Percentiles rank a stretch among this genome's conserved stretches.
Evolutionary conservation across 2,329 filamentous ascomycete species (phyloP).

Genomic region (Byssothecium circinans): DNA sequence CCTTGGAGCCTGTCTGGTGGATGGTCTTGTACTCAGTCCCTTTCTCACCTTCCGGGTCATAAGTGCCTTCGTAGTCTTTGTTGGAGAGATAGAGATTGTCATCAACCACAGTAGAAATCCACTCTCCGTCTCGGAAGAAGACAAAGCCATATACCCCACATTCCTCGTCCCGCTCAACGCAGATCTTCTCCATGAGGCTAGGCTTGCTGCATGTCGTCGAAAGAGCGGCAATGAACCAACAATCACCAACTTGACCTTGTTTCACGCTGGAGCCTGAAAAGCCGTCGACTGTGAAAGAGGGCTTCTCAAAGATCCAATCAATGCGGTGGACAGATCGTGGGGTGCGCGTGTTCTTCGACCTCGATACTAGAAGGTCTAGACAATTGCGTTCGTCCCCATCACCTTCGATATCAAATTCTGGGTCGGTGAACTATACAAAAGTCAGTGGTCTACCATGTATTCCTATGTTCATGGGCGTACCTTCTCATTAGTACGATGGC

Average conservation of each 20-base stretch:
- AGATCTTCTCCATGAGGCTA: constrained; percentile 70
- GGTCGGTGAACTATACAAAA: constrained; percentile 65
- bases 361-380: constrained; percentile 22
- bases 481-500: constrained; percentile 76
- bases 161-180: constrained; percentile 70
- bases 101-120: constrained; percentile 88
- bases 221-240: constrained; percentile 81
- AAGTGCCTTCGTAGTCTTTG: constrained; percentile 69
- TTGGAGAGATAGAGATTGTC: constrained; percentile 83
- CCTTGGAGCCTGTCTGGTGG: constrained; percentile 73
- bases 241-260: constrained; percentile 77
- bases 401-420: constrained; percentile 79
- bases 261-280: constrained; percentile 75
- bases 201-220: constrained; percentile 74
- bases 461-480: neutral
- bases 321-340: constrained; percentile 34
- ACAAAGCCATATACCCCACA: constrained; percentile 86
- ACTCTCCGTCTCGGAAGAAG: constrained; percentile 66
- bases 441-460: neutral
- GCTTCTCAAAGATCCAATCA: constrained; percentile 76
- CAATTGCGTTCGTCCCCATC: constrained; percentile 58
- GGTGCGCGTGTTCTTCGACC: neutral
- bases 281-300: constrained; percentile 75
- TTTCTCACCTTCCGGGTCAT: constrained; percentile 59
- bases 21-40: constrained; percentile 65